A percentile compares a stretch with the other conserved stretches of the same genome.
These are phyloP conservation scores for Wickerhamiella sorbophila DNA, from an alignment of 805 yeast genomes.

Conservation along the genomic window DNA sequence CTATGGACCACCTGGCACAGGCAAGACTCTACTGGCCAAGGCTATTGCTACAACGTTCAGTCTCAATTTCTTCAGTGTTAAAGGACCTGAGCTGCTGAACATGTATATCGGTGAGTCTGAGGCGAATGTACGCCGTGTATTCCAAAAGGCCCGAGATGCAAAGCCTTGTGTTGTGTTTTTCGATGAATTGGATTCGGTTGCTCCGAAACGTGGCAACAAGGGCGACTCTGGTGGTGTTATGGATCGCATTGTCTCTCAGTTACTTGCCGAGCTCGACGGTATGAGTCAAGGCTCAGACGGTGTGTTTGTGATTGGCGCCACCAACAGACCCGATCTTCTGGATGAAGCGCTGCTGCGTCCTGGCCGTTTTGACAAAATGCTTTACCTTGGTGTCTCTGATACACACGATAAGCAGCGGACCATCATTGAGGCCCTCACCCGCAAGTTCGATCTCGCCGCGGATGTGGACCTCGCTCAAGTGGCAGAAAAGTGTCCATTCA, in stretches of 20 bases:
- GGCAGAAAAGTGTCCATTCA: slow-evolving; percentile 65
- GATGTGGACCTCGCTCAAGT: slow-evolving; percentile 44
- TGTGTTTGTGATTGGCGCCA: slow-evolving; percentile 97
- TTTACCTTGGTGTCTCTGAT: slow-evolving; percentile 85
- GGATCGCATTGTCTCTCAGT: slow-evolving; percentile 95
- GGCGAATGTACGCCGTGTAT: slow-evolving; percentile 88
- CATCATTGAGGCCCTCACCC: slow-evolving; percentile 73
- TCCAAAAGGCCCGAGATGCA: slow-evolving; percentile 90
- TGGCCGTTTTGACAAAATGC: slow-evolving; percentile 89
- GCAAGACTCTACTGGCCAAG: slow-evolving; percentile 88
- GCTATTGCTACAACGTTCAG: slow-evolving; percentile 95
- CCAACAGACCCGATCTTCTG: slow-evolving; percentile 86
- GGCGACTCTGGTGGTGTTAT: slow-evolving; percentile 99
- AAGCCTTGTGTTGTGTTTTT: slow-evolving; percentile 95
- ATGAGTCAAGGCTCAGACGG: slow-evolving; percentile 78
- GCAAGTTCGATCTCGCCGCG: slow-evolving; percentile 48
- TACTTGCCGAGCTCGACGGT: slow-evolving; percentile 90
- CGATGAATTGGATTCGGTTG: slow-evolving; percentile 95
- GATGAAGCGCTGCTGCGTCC: slow-evolving; percentile 92
- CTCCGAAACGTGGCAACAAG: slow-evolving; percentile 96
- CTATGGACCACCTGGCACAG: slow-evolving; percentile 98
- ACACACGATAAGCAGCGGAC: slow-evolving; percentile 78
- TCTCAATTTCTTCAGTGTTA: slow-evolving; percentile 85
- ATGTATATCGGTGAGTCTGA: slow-evolving; percentile 99
- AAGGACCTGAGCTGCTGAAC: slow-evolving; percentile 91